These are phyloP conservation scores for Xylaria sp. DNA, from an alignment of 2,329 filamentous ascomycete genomes.

Conservation along the genomic window DNA sequence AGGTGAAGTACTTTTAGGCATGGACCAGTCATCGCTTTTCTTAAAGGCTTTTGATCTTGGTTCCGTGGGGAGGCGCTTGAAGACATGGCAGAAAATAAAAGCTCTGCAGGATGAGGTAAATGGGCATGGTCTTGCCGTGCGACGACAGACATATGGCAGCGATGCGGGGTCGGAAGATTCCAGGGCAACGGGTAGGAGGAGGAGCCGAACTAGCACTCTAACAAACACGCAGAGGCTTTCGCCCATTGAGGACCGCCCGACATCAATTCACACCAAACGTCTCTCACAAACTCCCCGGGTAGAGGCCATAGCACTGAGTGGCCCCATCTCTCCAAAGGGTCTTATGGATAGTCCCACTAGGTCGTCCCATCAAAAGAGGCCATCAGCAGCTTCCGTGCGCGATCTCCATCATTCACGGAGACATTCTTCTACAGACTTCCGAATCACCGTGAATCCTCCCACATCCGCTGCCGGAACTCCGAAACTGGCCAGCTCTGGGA, in stretches of 20 bases:
- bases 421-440: slow-evolving; percentile 86
- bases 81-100: slow-evolving; percentile 98
- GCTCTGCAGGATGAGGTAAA: slow-evolving; percentile 87
- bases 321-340: slow-evolving; percentile 54
- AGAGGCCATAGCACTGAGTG: slow-evolving; percentile 57
- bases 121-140: slow-evolving; percentile 56
- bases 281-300: slow-evolving; percentile 65
- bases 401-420: slow-evolving; percentile 86
- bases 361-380: slow-evolving; percentile 65
- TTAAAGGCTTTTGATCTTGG: slow-evolving; percentile 96
- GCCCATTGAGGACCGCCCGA: slow-evolving; percentile 57
- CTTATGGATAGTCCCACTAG: slow-evolving; percentile 61
- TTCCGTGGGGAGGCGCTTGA: slow-evolving; percentile 86
- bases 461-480: slow-evolving; percentile 52
- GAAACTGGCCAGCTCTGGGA: slow-evolving; percentile 57
- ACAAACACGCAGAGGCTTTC: slow-evolving; percentile 60
- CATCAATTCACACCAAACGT: slow-evolving; percentile 60
- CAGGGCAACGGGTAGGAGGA: slow-evolving; percentile 52
- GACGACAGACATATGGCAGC: slow-evolving; percentile 67
- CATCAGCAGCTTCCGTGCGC: slow-evolving; percentile 84
- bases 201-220: slow-evolving; percentile 69
- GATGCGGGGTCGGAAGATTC: slow-evolving; percentile 68
- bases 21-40: slow-evolving; percentile 95
- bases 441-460: slow-evolving; percentile 54
- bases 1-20: slow-evolving; percentile 89